Percentiles rank a stretch among this genome's conserved stretches.
Evolutionary conservation across 2,329 filamentous ascomycete genomes (phyloP).

Genomic region (Eurotiales sp.): DNA sequence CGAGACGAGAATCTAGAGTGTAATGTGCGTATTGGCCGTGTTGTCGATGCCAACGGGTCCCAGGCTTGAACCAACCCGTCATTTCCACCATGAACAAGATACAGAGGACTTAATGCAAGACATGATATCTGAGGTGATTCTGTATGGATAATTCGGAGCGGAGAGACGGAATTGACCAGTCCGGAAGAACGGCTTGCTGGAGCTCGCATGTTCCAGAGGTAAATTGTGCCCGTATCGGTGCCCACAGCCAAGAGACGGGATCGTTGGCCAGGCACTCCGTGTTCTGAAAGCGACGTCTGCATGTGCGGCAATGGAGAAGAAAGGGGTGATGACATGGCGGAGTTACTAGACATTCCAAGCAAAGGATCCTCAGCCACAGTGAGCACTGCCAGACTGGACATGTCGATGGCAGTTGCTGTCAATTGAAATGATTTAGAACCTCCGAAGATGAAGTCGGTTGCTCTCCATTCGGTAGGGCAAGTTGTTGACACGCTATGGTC

Average conservation of each 20-base stretch:
- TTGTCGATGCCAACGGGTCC: conserved; percentile 84
- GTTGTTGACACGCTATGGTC: conserved; percentile 31
- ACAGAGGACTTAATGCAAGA: conserved; percentile 77
- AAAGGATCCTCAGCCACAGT: conserved; percentile 76
- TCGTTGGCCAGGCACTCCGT: conserved; percentile 78
- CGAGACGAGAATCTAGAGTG: conserved; percentile 80
- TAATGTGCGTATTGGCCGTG: conserved; percentile 76
- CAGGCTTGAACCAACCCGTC: conserved; percentile 94
- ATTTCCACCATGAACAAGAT: conserved; percentile 87
- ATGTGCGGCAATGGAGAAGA: conserved; percentile 52
- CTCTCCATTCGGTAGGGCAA: conserved; percentile 62
- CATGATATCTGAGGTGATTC: conserved; percentile 85
- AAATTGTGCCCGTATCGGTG: conserved; percentile 70
- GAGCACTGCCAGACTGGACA: conserved; percentile 66
- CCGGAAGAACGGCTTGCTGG: conserved; percentile 53
- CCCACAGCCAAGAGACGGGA: conserved; percentile 78
- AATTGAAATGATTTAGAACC: conserved; percentile 60
- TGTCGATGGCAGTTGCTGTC: conserved; percentile 68
- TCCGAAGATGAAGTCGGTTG: conserved; percentile 60
- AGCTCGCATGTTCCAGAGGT: conserved; percentile 82
- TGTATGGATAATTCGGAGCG: conserved; percentile 79
- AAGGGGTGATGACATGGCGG: conserved; percentile 51
- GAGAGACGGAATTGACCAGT: conserved; percentile 58
- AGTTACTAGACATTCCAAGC: conserved; percentile 54
- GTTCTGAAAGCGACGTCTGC: conserved; percentile 37